Base-by-base conservation (phyloP, 164 flowering plant genomes). In the Vitis amurensis region DNA sequence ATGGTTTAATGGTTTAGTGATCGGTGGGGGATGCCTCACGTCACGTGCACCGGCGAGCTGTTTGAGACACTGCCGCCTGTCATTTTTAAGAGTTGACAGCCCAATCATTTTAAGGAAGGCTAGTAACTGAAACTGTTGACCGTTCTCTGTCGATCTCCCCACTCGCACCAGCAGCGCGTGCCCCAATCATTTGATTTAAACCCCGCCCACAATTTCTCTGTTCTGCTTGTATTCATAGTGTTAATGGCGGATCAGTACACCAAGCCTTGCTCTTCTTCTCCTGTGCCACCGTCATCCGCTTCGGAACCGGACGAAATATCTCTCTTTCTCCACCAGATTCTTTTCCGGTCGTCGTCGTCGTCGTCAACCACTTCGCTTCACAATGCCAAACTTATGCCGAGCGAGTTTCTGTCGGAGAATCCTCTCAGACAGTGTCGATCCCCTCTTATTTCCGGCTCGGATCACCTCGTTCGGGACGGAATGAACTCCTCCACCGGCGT, bases 231-330 rank as follows among this genome's bases (percentile, higher is more conserved):
- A 3, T 16, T 9, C 9, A 37, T 37, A 3, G 44, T 4, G 44
- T 6, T 37, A 37, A 37, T 37, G 44, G 44, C 44, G 44, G 44
- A 37, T 37, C 44, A 37, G 44, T 37, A 12, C 17, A 10, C 57
- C 52, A 51, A 50, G n/a, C 5, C 57, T 11, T 16, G 2, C 29
- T 16, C 55, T 57, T 6, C 68, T 3, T 29, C 52, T 11, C 31
- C 71, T 68, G 53, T 61, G 19, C 23, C 37, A 4, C 9, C 63
- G 37, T 17, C 70, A 10, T 8, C 68, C 27, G 7, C 70, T 60
- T n/a, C 49, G 1, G 30, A 64, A 11, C 56, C 64, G 9, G 83
- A 80, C 58, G 83, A 80, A 13, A 58, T 77, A 61, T 77, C 83
- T 11, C 69, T 72, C 47, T 70, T 80, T 52, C 74, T 80, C 9